phyloP scores from a whole-genome alignment of 768 basidiomycete genomes.

The Butyriboletus loyo region DNA sequence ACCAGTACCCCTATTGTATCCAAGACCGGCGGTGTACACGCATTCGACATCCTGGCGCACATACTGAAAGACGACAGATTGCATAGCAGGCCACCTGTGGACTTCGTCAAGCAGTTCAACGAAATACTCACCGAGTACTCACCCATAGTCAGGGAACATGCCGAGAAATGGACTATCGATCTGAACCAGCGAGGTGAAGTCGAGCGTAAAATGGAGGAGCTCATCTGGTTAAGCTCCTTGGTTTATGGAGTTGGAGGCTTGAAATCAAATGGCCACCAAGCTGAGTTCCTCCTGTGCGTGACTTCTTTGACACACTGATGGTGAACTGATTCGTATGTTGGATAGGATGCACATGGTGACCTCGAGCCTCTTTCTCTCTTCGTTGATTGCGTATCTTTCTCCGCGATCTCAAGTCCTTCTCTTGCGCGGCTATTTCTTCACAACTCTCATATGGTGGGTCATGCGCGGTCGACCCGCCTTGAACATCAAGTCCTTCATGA shows the following conservation, averaged over 20 bases:
- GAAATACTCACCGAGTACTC: background rate
- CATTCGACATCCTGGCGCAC: conserved; percentile 51
- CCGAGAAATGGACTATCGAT: conserved; percentile 43
- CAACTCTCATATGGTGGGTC: conserved; percentile 29
- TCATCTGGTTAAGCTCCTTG: conserved; percentile 53
- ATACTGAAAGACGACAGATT: conserved; percentile 48
- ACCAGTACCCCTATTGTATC: background rate
- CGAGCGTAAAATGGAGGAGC: conserved; percentile 59
- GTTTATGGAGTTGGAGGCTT: conserved; percentile 58
- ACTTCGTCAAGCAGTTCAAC: conserved; percentile 22
- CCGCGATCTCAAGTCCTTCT: conserved; percentile 22
- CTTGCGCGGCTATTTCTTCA: conserved; percentile 29
- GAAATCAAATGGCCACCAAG: conserved; percentile 44
- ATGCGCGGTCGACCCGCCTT: conserved; percentile 28
- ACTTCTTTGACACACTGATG: background rate
- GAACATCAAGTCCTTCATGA: conserved; percentile 32
- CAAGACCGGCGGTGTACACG: conserved; percentile 20
- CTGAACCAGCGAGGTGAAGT: conserved; percentile 35
- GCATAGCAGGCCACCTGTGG: background rate
- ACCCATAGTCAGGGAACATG: conserved; percentile 15
- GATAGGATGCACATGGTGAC: conserved; percentile 30
- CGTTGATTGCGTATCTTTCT: conserved; percentile 17
- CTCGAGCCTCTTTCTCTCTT: conserved; percentile 29
- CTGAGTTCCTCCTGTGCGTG: conserved; percentile 51
- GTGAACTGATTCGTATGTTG: background rate